phyloP scores from a whole-genome alignment of 139 green algal genomes.

The Chlamydomonas sphaeroides region DNA sequence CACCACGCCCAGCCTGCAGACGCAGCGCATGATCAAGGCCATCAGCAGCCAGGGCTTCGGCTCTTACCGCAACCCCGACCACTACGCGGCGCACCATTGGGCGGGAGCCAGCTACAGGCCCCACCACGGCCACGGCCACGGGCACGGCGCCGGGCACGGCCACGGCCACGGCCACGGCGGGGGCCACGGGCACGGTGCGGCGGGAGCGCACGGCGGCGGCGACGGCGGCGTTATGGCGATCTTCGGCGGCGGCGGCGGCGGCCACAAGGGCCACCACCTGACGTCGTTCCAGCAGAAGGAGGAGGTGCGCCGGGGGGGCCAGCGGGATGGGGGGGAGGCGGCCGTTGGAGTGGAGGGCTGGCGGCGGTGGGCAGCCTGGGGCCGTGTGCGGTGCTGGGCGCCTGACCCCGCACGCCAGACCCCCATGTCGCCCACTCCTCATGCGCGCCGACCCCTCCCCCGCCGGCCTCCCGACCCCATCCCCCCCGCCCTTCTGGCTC shows the following conservation, averaged over 20 bases:
- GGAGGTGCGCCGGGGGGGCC: background rate
- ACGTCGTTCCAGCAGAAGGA: constrained; percentile 31
- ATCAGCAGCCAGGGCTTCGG: constrained; percentile 23
- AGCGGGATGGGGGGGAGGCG: too few species aligned
- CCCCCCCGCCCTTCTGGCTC: background rate
- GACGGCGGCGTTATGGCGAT: background rate
- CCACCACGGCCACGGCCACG: background rate
- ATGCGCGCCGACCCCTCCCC: background rate
- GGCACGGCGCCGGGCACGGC: background rate
- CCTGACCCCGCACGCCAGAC: too few species aligned
- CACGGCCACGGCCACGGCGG: background rate
- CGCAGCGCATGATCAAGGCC: constrained; percentile 34
- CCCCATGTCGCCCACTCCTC: background rate
- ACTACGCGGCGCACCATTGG: too few species aligned
- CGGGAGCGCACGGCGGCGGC: background rate
- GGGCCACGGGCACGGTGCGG: background rate
- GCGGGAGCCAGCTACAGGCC: background rate
- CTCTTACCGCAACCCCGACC: background rate
- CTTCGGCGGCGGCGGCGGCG: background rate
- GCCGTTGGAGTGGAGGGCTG: too few species aligned
- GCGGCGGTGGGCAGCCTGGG: too few species aligned
- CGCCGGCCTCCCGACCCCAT: too few species aligned
- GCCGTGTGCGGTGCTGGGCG: too few species aligned
- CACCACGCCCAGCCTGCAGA: constrained; percentile 25
- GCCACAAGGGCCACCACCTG: constrained; percentile 14